Evolutionary conservation across 2,329 filamentous ascomycete genomes (phyloP).

Genomic region (Tolypocladium album): DNA sequence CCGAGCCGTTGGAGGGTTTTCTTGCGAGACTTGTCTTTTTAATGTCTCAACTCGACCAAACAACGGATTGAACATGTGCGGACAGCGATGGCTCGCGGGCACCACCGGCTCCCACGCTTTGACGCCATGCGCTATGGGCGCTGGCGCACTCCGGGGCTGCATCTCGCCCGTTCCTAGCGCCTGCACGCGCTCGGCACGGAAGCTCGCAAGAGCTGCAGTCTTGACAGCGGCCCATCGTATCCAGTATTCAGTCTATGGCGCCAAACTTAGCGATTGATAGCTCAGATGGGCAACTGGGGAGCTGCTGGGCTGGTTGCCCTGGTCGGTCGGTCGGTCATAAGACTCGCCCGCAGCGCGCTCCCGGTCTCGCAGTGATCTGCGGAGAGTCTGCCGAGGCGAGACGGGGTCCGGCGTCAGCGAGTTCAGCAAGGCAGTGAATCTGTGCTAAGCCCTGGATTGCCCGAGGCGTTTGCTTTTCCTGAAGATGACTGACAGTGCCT

Average conservation of each 20-base stretch:
- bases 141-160: background rate
- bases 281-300: background rate
- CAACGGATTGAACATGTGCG: background rate
- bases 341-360: background rate
- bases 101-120: background rate
- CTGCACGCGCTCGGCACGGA: background rate
- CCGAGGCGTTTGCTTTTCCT: background rate
- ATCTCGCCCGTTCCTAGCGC: background rate
- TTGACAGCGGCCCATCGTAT: background rate
- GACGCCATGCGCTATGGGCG: background rate
- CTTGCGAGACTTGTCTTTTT: background rate
- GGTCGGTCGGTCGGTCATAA: background rate
- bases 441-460: background rate
- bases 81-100: background rate
- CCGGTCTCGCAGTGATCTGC: background rate
- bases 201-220: background rate
- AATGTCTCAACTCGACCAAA: background rate
- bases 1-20: background rate
- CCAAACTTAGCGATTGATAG: background rate
- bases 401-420: background rate
- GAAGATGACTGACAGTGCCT: too few species aligned
- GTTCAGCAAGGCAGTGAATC: background rate
- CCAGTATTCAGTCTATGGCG: background rate
- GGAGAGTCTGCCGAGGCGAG: background rate
- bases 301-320: background rate